A percentile compares a stretch with the other conserved stretches of the same genome.
Evolutionary conservation across 2,329 filamentous ascomycete genomes (phyloP).

Genomic region (Pestalotiopsis sp.): DNA sequence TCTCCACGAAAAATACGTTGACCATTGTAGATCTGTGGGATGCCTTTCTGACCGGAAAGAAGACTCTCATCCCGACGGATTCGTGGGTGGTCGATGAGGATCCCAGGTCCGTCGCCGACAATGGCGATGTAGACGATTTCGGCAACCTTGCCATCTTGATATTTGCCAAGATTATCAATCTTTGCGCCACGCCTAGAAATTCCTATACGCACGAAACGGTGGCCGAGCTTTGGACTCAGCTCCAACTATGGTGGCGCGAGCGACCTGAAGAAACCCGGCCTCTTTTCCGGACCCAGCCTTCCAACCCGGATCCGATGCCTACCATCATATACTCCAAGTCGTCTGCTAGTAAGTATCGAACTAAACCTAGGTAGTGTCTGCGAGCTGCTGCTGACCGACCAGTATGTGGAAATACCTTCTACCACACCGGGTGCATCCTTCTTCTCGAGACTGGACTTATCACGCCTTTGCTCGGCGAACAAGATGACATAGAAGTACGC

Average conservation of each 20-base stretch:
- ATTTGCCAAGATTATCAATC: not conserved
- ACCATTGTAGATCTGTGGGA: not conserved
- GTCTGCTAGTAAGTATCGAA: not conserved
- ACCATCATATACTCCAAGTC: not conserved
- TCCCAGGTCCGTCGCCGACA: not conserved
- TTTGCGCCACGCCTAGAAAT: not conserved
- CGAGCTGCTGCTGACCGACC: not conserved
- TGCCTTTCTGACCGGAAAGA: not conserved
- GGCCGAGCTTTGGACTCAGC: not conserved
- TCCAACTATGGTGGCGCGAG: not conserved
- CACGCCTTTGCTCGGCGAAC: not conserved
- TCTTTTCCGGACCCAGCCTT: not conserved
- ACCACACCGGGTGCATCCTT: not conserved
- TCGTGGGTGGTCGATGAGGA: not conserved
- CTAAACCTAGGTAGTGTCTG: not conserved
- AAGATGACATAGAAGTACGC: not conserved
- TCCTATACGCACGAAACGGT: not conserved
- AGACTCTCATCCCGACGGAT: not conserved
- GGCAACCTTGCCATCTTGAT: not conserved
- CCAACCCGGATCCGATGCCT: not conserved
- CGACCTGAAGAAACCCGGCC: not conserved
- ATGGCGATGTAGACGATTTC: not conserved
- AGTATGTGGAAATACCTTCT: not conserved
- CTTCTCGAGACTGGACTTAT: not conserved
- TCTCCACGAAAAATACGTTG: not conserved